These are phyloP conservation scores for Pythium phragmitis DNA, from an alignment of 352 stramenopile genomes.

Conservation along the genomic window DNA sequence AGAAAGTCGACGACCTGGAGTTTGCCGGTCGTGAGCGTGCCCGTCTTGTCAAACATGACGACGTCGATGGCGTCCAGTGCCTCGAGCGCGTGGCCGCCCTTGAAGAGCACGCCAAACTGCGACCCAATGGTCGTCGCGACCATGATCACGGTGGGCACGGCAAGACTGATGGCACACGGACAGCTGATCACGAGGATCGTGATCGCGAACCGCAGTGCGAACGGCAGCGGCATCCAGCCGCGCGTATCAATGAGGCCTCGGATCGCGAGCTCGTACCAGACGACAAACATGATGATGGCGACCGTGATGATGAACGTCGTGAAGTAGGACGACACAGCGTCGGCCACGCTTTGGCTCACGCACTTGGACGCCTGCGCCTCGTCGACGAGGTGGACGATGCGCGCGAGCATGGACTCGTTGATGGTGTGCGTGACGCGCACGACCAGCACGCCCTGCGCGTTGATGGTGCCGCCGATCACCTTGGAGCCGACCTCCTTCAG, in stretches of 20 bases:
- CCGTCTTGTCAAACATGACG: constrained; percentile 85
- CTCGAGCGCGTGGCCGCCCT: constrained; percentile 69
- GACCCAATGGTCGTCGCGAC: constrained; percentile 78
- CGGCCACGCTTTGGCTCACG: constrained; percentile 60
- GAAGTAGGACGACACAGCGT: constrained; percentile 68
- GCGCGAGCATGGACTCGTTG: constrained; percentile 75
- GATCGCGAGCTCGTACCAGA: constrained; percentile 70
- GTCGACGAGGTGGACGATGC: constrained; percentile 70
- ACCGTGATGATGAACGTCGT: constrained; percentile 74
- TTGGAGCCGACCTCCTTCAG: constrained; percentile 50
- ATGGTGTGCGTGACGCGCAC: constrained; percentile 72
- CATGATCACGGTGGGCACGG: constrained; percentile 75
- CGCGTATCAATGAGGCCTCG: constrained; percentile 40
- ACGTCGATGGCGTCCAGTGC: constrained; percentile 61
- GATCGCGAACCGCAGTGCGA: constrained; percentile 78
- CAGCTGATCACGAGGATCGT: constrained; percentile 80
- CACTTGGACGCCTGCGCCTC: constrained; percentile 70
- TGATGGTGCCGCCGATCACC: constrained; percentile 75
- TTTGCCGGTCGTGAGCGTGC: constrained; percentile 65
- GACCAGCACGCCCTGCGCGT: constrained; percentile 62
- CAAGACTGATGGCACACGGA: constrained; percentile 73
- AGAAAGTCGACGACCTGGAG: constrained; percentile 43
- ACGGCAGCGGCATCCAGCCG: constrained; percentile 58
- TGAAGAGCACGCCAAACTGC: constrained; percentile 80
- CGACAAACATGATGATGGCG: constrained; percentile 54